These are phyloP conservation scores for Colletotrichum sp. DNA, from an alignment of 2,329 filamentous ascomycete species.

Conservation along the genomic window DNA sequence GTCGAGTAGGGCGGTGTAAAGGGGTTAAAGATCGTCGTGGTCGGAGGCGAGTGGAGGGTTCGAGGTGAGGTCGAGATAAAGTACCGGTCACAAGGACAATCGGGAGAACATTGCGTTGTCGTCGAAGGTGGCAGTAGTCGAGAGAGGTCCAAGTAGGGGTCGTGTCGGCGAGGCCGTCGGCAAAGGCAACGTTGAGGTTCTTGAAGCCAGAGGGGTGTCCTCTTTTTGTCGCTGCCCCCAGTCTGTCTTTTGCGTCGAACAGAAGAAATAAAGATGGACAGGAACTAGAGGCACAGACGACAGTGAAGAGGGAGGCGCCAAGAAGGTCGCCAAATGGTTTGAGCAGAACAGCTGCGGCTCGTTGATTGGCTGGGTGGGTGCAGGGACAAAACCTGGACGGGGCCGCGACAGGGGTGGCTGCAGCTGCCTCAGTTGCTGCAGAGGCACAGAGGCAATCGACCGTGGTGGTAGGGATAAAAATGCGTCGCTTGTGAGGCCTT, in stretches of 20 bases:
- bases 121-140: background rate
- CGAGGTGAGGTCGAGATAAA: background rate
- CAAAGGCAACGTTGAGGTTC: background rate
- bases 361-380: conserved; percentile 11
- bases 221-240: background rate
- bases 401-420: background rate
- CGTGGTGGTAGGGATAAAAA: background rate
- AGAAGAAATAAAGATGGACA: background rate
- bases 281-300: background rate
- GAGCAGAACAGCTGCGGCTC: background rate
- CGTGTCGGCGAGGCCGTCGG: background rate
- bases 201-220: background rate
- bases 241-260: background rate
- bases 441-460: background rate
- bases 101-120: background rate
- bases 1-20: background rate
- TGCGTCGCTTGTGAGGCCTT: background rate
- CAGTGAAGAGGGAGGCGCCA: background rate
- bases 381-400: background rate
- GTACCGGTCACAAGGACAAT: background rate
- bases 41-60: background rate
- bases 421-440: conserved; percentile 10
- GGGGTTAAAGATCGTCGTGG: background rate
- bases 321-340: conserved; percentile 2
- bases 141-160: background rate